A percentile compares a stretch with the other conserved stretches of the same genome.
Conservation (phyloP, 148 eudicot genomes). For the Amaranthus palmeri region DNA sequence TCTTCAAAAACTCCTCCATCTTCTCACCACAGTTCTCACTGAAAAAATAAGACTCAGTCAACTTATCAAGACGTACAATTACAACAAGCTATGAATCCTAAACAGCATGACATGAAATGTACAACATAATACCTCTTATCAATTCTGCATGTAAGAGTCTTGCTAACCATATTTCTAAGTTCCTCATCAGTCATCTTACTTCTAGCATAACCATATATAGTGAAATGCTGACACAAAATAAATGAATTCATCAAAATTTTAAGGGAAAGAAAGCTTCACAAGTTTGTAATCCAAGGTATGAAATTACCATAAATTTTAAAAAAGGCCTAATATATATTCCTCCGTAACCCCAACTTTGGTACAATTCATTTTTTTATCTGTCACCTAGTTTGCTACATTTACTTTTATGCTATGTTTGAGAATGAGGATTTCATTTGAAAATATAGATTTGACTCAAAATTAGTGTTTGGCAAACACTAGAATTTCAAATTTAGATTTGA, state of each 20-base stretch:
- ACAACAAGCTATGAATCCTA: background rate
- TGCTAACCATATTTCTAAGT: slow-evolving; percentile 87
- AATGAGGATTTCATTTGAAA: too few species aligned
- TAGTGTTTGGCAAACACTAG: too few species aligned
- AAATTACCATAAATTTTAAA: background rate
- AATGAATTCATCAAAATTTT: background rate
- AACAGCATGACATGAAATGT: background rate
- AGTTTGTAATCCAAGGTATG: background rate
- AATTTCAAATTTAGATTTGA: too few species aligned
- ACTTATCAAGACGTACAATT: background rate
- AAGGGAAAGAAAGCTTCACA: background rate
- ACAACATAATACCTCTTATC: slow-evolving; percentile 61
- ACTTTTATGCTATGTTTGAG: too few species aligned
- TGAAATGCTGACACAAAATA: slow-evolving; percentile 67
- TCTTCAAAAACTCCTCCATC: slow-evolving; percentile 81
- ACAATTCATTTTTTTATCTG: too few species aligned
- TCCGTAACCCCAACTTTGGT: too few species aligned
- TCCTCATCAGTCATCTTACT: slow-evolving; percentile 99
- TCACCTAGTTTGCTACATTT: too few species aligned
- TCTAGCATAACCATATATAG: slow-evolving; percentile 92
- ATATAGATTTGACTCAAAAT: too few species aligned
- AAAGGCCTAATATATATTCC: background rate
- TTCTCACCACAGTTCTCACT: slow-evolving; percentile 88
- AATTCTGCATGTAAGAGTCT: slow-evolving; percentile 91
- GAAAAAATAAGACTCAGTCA: slow-evolving; percentile 8